Evolutionary conservation across 495 filamentous ascomycete species (phyloP).

Genomic region (Penicillium goetzii): DNA sequence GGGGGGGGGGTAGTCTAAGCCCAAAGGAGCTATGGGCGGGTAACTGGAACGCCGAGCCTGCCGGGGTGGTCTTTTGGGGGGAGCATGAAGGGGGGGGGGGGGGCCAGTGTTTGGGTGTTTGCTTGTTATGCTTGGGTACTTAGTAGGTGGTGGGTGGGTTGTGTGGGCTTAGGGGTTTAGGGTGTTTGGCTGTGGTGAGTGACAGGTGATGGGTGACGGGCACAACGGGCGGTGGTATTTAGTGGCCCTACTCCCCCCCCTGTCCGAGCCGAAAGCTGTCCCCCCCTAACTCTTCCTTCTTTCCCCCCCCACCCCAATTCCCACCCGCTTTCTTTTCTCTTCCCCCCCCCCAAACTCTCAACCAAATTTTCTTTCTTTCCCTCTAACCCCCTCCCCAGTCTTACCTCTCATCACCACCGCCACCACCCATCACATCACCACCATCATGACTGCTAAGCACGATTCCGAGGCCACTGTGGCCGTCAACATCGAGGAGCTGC

Average conservation of each 20-base stretch:
- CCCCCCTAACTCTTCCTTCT: conserved; percentile 19
- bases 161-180: not conserved
- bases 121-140: not conserved
- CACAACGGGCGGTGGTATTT: conserved; percentile 5
- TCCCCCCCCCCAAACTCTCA: conserved; percentile 15
- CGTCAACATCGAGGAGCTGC: conserved; percentile 64
- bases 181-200: not conserved
- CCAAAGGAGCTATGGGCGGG: conserved; percentile 30
- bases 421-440: conserved; percentile 5
- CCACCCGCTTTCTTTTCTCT: conserved; percentile 19
- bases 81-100: conserved; percentile 8
- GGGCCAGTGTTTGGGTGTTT: not conserved
- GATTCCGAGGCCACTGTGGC: conserved; percentile 39
- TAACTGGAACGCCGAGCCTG: conserved; percentile 9
- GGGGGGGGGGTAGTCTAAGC: conserved; percentile 22
- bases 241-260: conserved; percentile 26
- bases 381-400: conserved; percentile 5
- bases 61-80: conserved; percentile 9
- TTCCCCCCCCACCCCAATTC: conserved; percentile 9
- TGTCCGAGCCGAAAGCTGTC: conserved; percentile 10
- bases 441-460: conserved; percentile 41
- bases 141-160: not conserved
- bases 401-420: conserved; percentile 4
- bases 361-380: conserved; percentile 20
- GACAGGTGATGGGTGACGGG: not conserved